These are phyloP conservation scores for Fusarium oligoseptatum DNA, from an alignment of 2,329 filamentous ascomycete genomes.

Conservation along the genomic window DNA sequence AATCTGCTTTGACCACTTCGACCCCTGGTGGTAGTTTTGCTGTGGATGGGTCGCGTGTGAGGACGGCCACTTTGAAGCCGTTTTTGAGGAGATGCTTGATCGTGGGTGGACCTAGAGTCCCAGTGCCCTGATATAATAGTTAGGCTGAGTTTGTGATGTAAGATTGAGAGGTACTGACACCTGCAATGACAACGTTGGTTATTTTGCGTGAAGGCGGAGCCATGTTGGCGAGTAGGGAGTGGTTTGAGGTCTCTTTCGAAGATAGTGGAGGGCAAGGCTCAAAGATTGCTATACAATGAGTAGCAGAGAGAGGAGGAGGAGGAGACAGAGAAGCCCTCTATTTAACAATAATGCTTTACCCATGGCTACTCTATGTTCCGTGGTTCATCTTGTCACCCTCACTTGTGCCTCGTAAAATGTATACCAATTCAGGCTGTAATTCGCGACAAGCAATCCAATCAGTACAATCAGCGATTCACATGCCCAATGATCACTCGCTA, in stretches of 20 bases:
- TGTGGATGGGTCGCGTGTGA: background rate
- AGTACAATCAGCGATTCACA: no score
- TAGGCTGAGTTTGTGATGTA: background rate
- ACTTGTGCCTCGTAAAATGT: background rate
- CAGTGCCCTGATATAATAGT: background rate
- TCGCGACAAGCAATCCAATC: background rate
- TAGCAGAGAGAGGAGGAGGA: background rate
- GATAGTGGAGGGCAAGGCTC: background rate
- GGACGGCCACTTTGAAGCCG: slow-evolving; percentile 6
- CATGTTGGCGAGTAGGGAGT: background rate
- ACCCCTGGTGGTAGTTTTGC: background rate
- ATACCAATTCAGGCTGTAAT: background rate
- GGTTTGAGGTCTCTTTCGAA: background rate
- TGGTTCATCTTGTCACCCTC: background rate
- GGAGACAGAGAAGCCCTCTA: background rate
- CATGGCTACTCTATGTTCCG: background rate
- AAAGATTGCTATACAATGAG: background rate
- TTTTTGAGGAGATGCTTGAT: background rate
- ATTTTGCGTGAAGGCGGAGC: background rate
- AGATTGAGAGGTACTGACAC: background rate
- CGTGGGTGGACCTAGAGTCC: slow-evolving; percentile 6
- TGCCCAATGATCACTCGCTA: background rate
- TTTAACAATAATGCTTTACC: background rate
- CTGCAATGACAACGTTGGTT: background rate
- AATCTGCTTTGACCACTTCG: background rate